A percentile compares a stretch with the other conserved stretches of the same genome.
These are phyloP conservation scores for Didymella keratinophila DNA, from an alignment of 2,329 filamentous ascomycete genomes.

Conservation along the genomic window DNA sequence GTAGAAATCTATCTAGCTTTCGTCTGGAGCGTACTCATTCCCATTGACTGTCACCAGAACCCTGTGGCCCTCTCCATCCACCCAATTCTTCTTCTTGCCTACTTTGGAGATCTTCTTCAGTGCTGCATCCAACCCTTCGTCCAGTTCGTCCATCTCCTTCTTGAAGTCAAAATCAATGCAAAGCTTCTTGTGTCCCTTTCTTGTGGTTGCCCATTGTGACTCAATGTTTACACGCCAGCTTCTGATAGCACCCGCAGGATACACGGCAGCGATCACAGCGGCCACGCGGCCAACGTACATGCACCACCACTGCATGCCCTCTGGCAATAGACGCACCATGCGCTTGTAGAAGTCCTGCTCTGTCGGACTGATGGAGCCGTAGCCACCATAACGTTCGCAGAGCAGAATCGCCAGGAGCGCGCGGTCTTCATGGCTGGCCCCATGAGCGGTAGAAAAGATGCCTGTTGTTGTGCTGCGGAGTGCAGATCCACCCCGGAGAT, in stretches of 20 bases:
- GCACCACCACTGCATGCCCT: slow-evolving; percentile 69
- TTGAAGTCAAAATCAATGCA: slow-evolving; percentile 40
- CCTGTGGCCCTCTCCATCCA: slow-evolving; percentile 39
- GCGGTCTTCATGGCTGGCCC: slow-evolving; percentile 75
- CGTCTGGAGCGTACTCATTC: slow-evolving; percentile 28
- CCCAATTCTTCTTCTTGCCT: slow-evolving; percentile 53
- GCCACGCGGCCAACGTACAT: slow-evolving; percentile 69
- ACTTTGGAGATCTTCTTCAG: slow-evolving; percentile 46
- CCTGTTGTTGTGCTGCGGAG: slow-evolving; percentile 77
- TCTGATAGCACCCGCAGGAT: slow-evolving; percentile 64
- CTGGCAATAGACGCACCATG: slow-evolving; percentile 62
- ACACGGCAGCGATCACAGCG: slow-evolving; percentile 64
- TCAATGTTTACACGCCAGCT: slow-evolving; percentile 47
- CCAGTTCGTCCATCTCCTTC: slow-evolving; percentile 38
- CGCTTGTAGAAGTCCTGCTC: slow-evolving; percentile 64
- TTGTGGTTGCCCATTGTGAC: slow-evolving; percentile 35
- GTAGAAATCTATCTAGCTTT: slow-evolving; percentile 18
- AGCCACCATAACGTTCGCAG: slow-evolving; percentile 76
- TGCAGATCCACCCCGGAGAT: slow-evolving; percentile 66
- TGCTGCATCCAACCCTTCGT: slow-evolving; percentile 43
- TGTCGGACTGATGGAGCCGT: slow-evolving; percentile 61
- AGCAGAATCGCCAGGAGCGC: slow-evolving; percentile 75
- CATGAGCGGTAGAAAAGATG: slow-evolving; percentile 72
- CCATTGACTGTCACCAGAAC: slow-evolving; percentile 42
- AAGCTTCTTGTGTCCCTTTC: slow-evolving; percentile 42